Conservation (phyloP, 306 rosid genomes). For the peach (Prunus persica) region Prunus_persica_NCBIv2 NC_034011.1:738001-738500, state of each 20-base stretch:
- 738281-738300: no score
- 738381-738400: no score
- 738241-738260: no score
- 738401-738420: no score
- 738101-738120: neutral
- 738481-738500: no score
- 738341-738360: no score
- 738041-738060: neutral
- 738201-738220: neutral
- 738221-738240: neutral
- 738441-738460: neutral
- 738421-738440: neutral
- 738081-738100: neutral
- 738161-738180: neutral
- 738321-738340: no score
- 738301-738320: no score
- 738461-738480: no score
- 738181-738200: neutral
- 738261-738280: no score
- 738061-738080: neutral
- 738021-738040: neutral
- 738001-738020: neutral
- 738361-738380: no score
- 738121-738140: neutral
- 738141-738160: neutral